Evolutionary conservation across 1,284 basidiomycete genomes (phyloP), one percentile per base, ranked within the genome.

Genomic region (Fomitopsis palustris): DNA sequence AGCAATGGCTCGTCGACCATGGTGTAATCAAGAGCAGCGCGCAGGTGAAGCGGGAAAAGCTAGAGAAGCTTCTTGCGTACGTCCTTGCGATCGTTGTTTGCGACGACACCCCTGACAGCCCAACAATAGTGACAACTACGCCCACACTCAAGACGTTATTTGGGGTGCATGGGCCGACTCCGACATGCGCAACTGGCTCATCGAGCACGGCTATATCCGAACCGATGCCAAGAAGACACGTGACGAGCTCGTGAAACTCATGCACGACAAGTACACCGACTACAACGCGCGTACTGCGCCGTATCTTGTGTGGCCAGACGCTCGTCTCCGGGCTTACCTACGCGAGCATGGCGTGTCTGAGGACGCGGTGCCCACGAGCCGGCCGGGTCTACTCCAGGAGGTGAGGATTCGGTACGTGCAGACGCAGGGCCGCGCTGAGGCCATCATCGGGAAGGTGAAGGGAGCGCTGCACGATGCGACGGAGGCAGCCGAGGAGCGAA

Each of bases 271-370:
- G 84, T 90, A 82, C 67, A 73, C 65, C 53, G 77, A 81, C 59
- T 71, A 65, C 47, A 67, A 75, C 23, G 68, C 74, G 0, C 77
- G 77, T 39, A 75, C 79, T 7, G 81, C 85, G 3, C 77, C 83
- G 1, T 95, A 93, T 73, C 78, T 95, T 54, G 81, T 83, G n/a
- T 96, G 93, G 93, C 92, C 93, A 16, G 93, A 95, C 67, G 90
- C 93, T 3, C 84, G 93, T 49, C 83, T 96, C 33, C 88, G 93
- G 56, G 92, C 90, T 0, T 93, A 88, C 72, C 81, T 95, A 31
- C 83, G 92, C 59, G 84, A 89, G 69, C 81, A 83, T 61, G 89
- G 89, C 54, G 67, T 94, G 39, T 78, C 81, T 62, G 92, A 95
- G 67, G 78, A 80, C 19, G 78, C 81, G 58, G 77, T 90, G 45